These are phyloP conservation scores for Mucor plumbeus DNA, from an alignment of 371 early-diverging fungal species.

Conservation along the genomic window DNA sequence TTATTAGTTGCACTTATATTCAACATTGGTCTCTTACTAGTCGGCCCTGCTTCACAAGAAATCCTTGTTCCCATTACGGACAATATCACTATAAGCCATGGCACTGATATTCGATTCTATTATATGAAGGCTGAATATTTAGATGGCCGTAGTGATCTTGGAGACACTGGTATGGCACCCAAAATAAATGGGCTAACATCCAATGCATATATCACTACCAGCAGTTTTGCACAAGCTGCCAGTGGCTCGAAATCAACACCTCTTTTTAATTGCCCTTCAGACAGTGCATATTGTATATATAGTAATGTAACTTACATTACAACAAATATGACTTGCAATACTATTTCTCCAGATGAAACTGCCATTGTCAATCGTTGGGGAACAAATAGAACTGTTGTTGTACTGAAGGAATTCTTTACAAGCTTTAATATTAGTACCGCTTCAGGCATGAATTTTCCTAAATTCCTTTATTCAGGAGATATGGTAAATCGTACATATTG, in stretches of 20 bases:
- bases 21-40: slow-evolving; percentile 30
- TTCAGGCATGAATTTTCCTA: slow-evolving; percentile 6
- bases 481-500: slow-evolving; percentile 31
- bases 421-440: not conserved
- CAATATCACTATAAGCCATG: not conserved
- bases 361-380: slow-evolving; percentile 16
- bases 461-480: slow-evolving; percentile 27
- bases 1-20: slow-evolving; percentile 31
- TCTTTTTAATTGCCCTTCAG: slow-evolving; percentile 10
- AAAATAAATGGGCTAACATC: slow-evolving; percentile 11
- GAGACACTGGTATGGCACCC: not conserved
- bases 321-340: slow-evolving; percentile 12
- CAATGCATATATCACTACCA: slow-evolving; percentile 12
- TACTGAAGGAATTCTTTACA: slow-evolving; percentile 10
- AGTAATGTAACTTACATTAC: slow-evolving; percentile 13
- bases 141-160: slow-evolving; percentile 3
- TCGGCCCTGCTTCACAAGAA: slow-evolving; percentile 32
- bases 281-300: slow-evolving; percentile 5
- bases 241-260: not conserved
- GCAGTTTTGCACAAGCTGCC: slow-evolving; percentile 20
- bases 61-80: slow-evolving; percentile 7
- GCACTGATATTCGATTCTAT: not conserved
- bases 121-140: not conserved
- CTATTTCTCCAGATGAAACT: slow-evolving; percentile 14
- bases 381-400: not conserved